Conservation (phyloP, 306 rosid species). For the Vigna mungo region DNA sequence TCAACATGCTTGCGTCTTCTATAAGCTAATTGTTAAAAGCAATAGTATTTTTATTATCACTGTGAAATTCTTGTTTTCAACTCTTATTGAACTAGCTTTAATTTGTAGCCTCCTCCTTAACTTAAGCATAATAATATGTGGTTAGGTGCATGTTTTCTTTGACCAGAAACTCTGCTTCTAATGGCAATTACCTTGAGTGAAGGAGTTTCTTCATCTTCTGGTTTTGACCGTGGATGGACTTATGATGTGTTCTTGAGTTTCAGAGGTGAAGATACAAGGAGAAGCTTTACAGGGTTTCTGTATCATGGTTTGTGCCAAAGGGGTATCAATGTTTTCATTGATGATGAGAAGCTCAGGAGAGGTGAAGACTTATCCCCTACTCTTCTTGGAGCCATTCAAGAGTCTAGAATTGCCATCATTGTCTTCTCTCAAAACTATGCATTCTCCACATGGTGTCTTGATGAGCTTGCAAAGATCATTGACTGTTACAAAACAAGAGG, state of each 20-base stretch:
- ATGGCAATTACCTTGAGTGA: not conserved
- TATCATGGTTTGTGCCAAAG: conserved; percentile 45
- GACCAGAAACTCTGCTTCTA: not conserved
- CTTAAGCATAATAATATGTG: not conserved
- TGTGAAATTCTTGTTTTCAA: not conserved
- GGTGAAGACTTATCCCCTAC: conserved; percentile 45
- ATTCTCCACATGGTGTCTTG: conserved; percentile 53
- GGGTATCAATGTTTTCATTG: conserved; percentile 50
- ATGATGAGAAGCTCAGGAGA: conserved; percentile 40
- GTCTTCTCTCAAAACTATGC: conserved; percentile 57
- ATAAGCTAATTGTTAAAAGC: not conserved
- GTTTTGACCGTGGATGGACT: conserved; percentile 23
- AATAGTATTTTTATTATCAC: not conserved
- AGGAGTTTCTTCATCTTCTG: conserved; percentile 9
- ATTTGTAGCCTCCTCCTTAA: not conserved
- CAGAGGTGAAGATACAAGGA: conserved; percentile 49
- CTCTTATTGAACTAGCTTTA: not conserved
- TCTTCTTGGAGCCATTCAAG: conserved; percentile 53
- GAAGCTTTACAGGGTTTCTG: conserved; percentile 47
- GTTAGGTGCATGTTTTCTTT: not conserved
- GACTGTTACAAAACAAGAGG: conserved; percentile 41
- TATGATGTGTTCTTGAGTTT: conserved; percentile 60
- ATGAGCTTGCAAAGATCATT: conserved; percentile 51
- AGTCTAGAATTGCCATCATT: conserved; percentile 55
- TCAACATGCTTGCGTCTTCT: not conserved